These are phyloP conservation scores for Roridomyces roridus DNA, from an alignment of 768 basidiomycete species.

Conservation along the genomic window DNA sequence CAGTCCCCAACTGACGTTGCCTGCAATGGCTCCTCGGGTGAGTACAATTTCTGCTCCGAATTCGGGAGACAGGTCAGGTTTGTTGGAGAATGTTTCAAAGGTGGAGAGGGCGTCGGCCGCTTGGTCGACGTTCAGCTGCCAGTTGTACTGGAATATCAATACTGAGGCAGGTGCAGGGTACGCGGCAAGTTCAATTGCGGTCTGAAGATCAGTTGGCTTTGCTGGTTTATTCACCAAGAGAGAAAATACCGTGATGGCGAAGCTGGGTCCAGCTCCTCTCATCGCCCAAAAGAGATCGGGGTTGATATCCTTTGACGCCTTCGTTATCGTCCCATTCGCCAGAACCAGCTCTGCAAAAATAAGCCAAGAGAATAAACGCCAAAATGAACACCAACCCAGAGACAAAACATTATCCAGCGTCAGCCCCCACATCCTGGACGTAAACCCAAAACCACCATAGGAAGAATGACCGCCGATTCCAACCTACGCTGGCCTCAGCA, in stretches of 20 bases:
- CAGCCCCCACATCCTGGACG: constrained; percentile 43
- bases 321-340: constrained; percentile 40
- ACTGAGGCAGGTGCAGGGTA: constrained; percentile 44
- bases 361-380: no score
- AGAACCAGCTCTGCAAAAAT: constrained; percentile 34
- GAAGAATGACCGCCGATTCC: constrained; percentile 52
- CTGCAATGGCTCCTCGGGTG: constrained; percentile 34
- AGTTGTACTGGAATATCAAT: constrained; percentile 44
- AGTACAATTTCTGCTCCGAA: constrained; percentile 44
- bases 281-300: constrained; percentile 57
- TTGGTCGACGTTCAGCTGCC: constrained; percentile 37
- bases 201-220: constrained; percentile 11
- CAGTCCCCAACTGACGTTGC: constrained; percentile 39
- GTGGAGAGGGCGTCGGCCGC: constrained; percentile 38
- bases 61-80: constrained; percentile 38
- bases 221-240: no score
- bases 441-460: constrained; percentile 40
- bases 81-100: constrained; percentile 40
- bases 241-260: no score
- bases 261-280: no score
- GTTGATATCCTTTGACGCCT: constrained; percentile 42
- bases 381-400: constrained; percentile 20
- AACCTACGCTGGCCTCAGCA: constrained; percentile 21
- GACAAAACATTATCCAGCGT: constrained; percentile 39
- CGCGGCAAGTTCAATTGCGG: constrained; percentile 42